Evolutionary conservation across 352 stramenopile species (phyloP), one percentile per base, ranked within the genome.

Genomic region (Lagenidium sp.): DNA sequence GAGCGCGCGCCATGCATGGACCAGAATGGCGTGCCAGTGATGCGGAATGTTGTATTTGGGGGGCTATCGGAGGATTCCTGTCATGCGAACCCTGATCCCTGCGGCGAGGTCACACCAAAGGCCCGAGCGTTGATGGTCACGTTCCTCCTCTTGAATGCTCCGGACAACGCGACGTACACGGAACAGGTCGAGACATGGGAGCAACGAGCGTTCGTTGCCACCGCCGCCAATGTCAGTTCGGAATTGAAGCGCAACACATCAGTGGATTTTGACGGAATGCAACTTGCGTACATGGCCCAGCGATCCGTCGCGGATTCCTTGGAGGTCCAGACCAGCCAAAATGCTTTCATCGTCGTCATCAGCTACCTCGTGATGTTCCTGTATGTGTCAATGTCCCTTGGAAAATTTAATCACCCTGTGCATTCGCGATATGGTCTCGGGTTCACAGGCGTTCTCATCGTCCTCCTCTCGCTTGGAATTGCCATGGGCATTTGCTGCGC

Each of bases 351-450:
- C 32, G 79, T 95, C 20, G 64, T 74, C 1, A 51, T 90, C n/a
- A 91, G 72, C 45, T 96, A 96, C 51, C 18, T 79, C n/a, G 73
- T 85, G 22, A 96, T 96, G 85, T 95, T 96, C 50, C 32, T 92
- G 4, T 96, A 96, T 57, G 80, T 96, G 19, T 86, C 82, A 10
- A 60, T 87, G 18, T 86, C 83, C 22, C 60, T 96, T 12, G 85
- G 85, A 26, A 82, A 74, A 41, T 81, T 70, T 32, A 62, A 50
- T 5, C 62, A 93, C 38, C 63, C 69, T 0, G 53, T 93, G 8
- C 64, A 70, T 37, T 95, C 83, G 21, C 76, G 85, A 11, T 94
- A 78, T 31, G 78, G 75, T 10, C 53, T 96, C 0, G 85, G 81
- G 0, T 50, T 94, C 12, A 89, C 69, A 10, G 85, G 85, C 6